Percentiles rank a stretch among this genome's conserved stretches.
Conservation (phyloP, 2,329 filamentous ascomycete species). For the Trichoderma guizhouense region DNA sequence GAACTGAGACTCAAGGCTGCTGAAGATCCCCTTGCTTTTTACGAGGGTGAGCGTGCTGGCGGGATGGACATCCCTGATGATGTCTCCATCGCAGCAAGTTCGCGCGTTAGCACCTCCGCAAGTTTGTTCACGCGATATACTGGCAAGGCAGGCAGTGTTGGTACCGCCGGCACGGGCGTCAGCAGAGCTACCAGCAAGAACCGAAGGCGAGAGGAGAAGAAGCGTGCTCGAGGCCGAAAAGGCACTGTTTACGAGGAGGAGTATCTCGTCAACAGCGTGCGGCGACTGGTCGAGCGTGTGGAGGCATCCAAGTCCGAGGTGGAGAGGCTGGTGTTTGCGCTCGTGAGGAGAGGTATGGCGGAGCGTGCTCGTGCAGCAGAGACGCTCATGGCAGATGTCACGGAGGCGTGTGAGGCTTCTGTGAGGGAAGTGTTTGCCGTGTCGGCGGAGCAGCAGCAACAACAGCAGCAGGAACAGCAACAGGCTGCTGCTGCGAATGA, state of each 20-base stretch:
- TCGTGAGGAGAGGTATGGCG: conserved; percentile 78
- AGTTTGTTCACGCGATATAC: conserved; percentile 93
- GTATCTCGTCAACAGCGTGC: conserved; percentile 86
- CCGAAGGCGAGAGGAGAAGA: conserved; percentile 84
- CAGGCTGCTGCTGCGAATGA: conserved; percentile 20
- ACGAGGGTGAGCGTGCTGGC: conserved; percentile 67
- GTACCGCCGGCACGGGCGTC: conserved; percentile 69
- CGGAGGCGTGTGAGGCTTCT: conserved; percentile 64
- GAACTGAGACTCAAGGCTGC: conserved; percentile 79
- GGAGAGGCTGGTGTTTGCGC: conserved; percentile 68
- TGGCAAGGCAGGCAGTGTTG: conserved; percentile 59
- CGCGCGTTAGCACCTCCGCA: conserved; percentile 75
- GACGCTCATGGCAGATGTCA: conserved; percentile 68
- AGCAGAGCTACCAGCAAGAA: conserved; percentile 84
- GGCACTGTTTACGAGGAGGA: conserved; percentile 98
- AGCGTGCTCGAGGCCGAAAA: conserved; percentile 90
- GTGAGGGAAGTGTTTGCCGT: conserved; percentile 65
- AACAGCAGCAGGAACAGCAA: conserved; percentile 22
- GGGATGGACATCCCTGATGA: conserved; percentile 82
- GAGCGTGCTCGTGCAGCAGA: conserved; percentile 81
- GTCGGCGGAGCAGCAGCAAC: conserved; percentile 21
- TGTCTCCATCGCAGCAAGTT: conserved; percentile 79
- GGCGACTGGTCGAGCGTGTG: conserved; percentile 77
- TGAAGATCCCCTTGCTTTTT: conserved; percentile 84
- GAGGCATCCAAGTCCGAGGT: conserved; percentile 71